Percentiles rank a stretch among this genome's conserved stretches.
phyloP scores from a whole-genome alignment of 495 filamentous ascomycete species.

The Gamarada debralockiae region DNA sequence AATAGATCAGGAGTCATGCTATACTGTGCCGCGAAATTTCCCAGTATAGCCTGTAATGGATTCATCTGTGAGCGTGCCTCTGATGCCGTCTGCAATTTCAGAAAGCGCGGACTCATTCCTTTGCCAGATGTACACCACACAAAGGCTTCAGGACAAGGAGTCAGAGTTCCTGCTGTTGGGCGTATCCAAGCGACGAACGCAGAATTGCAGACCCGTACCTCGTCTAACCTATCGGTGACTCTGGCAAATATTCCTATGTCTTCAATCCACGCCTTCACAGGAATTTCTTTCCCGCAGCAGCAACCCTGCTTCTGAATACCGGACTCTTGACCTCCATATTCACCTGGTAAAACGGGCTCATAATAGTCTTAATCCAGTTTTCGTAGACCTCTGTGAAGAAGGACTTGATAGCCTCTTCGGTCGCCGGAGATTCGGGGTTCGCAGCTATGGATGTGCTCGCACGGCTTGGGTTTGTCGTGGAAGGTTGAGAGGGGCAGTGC shows the following conservation, averaged over 20 bases:
- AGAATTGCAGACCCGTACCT: too few species aligned
- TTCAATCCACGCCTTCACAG: constrained; percentile 41
- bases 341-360: constrained; percentile 89
- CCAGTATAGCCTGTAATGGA: too few species aligned
- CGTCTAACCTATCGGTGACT: too few species aligned
- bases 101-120: too few species aligned
- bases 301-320: constrained; percentile 76
- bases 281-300: constrained; percentile 89
- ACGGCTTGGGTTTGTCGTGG: constrained; percentile 34
- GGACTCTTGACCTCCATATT: constrained; percentile 81
- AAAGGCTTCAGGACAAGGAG: too few species aligned
- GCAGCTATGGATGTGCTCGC: constrained; percentile 66
- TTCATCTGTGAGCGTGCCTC: too few species aligned
- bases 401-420: constrained; percentile 88
- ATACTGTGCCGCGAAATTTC: too few species aligned
- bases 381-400: constrained; percentile 96
- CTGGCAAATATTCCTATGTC: background rate
- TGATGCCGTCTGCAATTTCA: too few species aligned
- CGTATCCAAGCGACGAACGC: too few species aligned
- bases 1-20: too few species aligned
- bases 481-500: constrained; percentile 61
- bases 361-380: constrained; percentile 90
- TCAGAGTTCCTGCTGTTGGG: too few species aligned
- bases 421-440: constrained; percentile 80
- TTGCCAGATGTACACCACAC: too few species aligned